These are phyloP conservation scores for Dissophora globulifera DNA, from an alignment of 192 early-diverging fungal genomes.

Conservation along the genomic window DNA sequence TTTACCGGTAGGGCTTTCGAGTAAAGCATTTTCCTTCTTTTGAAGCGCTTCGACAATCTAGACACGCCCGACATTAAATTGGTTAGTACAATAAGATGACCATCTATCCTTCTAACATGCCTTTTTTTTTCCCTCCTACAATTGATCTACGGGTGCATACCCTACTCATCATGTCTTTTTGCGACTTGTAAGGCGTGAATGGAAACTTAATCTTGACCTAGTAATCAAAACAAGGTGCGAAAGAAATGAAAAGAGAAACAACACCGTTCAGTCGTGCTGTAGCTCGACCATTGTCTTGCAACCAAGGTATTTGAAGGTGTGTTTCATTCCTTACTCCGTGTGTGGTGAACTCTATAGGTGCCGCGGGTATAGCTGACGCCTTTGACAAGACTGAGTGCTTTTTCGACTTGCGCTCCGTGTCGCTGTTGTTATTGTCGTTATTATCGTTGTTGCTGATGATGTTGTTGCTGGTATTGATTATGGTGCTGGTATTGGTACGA, in stretches of 20 bases:
- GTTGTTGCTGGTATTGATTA: too few species aligned
- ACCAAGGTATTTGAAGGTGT: neutral
- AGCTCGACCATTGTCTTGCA: too few species aligned
- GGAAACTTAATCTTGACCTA: constrained; percentile 69
- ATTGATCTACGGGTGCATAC: constrained; percentile 19
- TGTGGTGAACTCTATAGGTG: constrained; percentile 18
- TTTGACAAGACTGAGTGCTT: neutral
- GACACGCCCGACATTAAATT: neutral
- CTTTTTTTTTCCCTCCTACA: too few species aligned
- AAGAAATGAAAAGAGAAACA: neutral
- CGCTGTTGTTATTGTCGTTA: too few species aligned
- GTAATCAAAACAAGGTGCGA: neutral
- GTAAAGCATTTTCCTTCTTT: constrained; percentile 66
- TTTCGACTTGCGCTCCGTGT: too few species aligned
- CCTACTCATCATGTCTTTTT: constrained; percentile 73
- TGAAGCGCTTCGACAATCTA: constrained; percentile 61
- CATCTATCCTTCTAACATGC: too few species aligned
- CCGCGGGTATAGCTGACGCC: neutral
- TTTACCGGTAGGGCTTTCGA: constrained; percentile 74
- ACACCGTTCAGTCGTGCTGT: too few species aligned
- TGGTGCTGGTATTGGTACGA: too few species aligned
- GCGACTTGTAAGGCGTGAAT: constrained; percentile 72
- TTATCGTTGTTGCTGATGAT: too few species aligned
- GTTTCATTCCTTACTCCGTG: constrained; percentile 7
- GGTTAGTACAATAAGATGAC: too few species aligned